phyloP scores from a whole-genome alignment of 306 rosid species.

The Cucumis cinereus region DNA sequence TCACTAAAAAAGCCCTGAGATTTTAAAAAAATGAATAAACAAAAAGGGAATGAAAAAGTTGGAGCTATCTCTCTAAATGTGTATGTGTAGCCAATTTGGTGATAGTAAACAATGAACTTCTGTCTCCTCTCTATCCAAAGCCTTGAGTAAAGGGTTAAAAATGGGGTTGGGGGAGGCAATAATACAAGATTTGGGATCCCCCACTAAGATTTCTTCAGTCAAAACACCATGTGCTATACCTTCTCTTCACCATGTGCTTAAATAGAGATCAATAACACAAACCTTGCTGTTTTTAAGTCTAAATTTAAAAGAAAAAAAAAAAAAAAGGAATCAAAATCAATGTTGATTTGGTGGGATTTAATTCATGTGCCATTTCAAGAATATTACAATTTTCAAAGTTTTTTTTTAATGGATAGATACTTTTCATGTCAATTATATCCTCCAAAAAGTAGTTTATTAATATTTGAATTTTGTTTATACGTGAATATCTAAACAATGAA shows the following conservation, averaged over 20 bases:
- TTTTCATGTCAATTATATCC: background rate
- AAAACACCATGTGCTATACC: background rate
- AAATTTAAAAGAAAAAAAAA: background rate
- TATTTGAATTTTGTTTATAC: too few relatives aligned
- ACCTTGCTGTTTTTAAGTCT: background rate
- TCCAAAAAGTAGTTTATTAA: background rate
- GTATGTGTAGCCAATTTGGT: background rate
- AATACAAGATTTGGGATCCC: constrained; percentile 1
- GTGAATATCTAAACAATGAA: too few relatives aligned
- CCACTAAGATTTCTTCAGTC: constrained; percentile 8
- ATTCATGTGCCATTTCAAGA: background rate
- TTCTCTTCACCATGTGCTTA: background rate
- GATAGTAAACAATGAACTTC: background rate
- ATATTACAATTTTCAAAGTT: background rate
- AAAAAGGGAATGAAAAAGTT: background rate
- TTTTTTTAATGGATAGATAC: background rate
- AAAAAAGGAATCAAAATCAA: background rate
- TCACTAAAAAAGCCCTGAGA: background rate
- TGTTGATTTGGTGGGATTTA: constrained; percentile 4
- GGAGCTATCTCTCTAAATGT: background rate
- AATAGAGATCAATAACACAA: background rate
- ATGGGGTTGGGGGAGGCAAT: background rate
- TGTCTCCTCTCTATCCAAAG: background rate
- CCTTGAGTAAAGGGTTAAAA: background rate
- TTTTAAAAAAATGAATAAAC: background rate